These are phyloP conservation scores for Alternaria triticina DNA, from an alignment of 2,329 filamentous ascomycete species.

Conservation along the genomic window DNA sequence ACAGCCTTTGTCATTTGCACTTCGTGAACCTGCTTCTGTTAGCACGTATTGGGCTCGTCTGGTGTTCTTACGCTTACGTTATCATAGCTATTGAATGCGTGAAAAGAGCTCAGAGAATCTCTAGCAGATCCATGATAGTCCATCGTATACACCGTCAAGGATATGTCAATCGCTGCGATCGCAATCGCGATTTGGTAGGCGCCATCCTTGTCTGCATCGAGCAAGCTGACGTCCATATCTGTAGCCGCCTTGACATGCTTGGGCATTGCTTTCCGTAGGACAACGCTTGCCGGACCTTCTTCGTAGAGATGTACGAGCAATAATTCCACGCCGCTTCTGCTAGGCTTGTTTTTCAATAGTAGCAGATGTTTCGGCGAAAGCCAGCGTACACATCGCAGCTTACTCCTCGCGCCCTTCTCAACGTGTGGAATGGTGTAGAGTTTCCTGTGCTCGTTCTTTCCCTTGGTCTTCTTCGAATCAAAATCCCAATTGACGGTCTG, in stretches of 20 bases:
- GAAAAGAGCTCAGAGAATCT: conserved; percentile 57
- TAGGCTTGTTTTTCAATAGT: conserved; percentile 62
- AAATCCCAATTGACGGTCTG: conserved; percentile 64
- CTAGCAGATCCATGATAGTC: conserved; percentile 65
- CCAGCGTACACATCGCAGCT: conserved; percentile 64
- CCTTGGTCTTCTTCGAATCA: conserved; percentile 46
- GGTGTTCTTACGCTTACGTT: conserved; percentile 52
- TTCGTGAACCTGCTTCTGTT: conserved; percentile 47
- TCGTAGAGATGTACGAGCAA: conserved; percentile 65
- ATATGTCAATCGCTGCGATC: conserved; percentile 79
- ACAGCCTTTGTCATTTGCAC: conserved; percentile 64
- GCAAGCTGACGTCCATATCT: conserved; percentile 75
- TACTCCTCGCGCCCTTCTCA: conserved; percentile 52
- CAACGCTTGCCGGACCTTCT: conserved; percentile 57
- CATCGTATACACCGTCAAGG: conserved; percentile 78
- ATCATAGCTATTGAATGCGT: conserved; percentile 58
- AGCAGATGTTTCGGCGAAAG: conserved; percentile 61
- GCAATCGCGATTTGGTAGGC: conserved; percentile 81
- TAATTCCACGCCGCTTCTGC: conserved; percentile 62
- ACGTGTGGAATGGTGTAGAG: conserved; percentile 40
- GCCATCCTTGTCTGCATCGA: conserved; percentile 64
- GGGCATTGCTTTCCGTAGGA: conserved; percentile 66
- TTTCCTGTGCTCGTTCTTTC: conserved; percentile 35
- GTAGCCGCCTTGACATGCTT: conserved; percentile 75
- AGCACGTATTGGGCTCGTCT: neutral